Base-by-base conservation (phyloP, 1,284 basidiomycete species). In the Ganoderma sp. region DNA sequence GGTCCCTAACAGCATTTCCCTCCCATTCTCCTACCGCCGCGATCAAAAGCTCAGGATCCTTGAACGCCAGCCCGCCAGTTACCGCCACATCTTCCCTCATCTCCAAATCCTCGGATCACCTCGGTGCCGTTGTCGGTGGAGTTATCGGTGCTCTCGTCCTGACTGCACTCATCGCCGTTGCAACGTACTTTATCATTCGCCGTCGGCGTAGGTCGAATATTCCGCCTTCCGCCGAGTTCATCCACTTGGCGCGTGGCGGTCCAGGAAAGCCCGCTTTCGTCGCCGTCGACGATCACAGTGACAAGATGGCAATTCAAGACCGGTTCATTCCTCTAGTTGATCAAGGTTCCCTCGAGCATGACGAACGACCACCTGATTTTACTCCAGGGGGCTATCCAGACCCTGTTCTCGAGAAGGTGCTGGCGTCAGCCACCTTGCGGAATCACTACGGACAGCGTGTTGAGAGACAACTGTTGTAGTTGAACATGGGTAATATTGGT, bases 321-420 rank as follows among this genome's bases (percentile, higher is more conserved):
- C 43, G 56, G 25, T 57, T 52, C 25, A 15, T 68, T 54, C 67
- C 70, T 50, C 63, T 71, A 48, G 65, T 65, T 22, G 70, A 67
- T 17, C 69, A 73, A 54, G 50, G 58, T 34, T 73, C 71, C 56
- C 28, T 71, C 56, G 73, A 74, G 65, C 67, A 69, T 42, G 75
- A 72, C 25, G 70, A 72, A 37, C 68, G 41, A 4, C 77, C 75
- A 10, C 78, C 77, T 7, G 58, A 75, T 22, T 78, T 79, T 72
- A 77, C 73, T 0, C 66, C 67, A 7, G 76, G 76, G 14, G 42
- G 19, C 32, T 78, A 67, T 65, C 65, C 37, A 34, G 76, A 78
- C 63, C 75, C 76, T 4, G 68, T 77, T n/a, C 68, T 65, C 56
- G 76, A 78, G 69, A 77, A 78, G 69, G 69, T 77, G 61, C 70